Percentiles rank a stretch among this genome's conserved stretches.
phyloP scores from a whole-genome alignment of 306 rosid species.

The Dryas octopetala region DNA sequence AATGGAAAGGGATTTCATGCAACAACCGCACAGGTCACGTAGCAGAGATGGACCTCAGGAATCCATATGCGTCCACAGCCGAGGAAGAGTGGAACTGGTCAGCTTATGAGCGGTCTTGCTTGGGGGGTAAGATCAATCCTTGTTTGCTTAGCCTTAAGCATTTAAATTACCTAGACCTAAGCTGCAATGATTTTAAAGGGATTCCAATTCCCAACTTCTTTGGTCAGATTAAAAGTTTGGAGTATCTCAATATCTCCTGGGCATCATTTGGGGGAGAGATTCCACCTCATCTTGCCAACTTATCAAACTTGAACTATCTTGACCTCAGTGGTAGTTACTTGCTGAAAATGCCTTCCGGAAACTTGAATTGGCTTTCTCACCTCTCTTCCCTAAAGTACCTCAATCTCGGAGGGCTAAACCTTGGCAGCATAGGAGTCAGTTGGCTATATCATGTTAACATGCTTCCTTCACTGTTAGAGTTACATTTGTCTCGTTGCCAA shows the following conservation, averaged over 20 bases:
- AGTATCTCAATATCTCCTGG: constrained; percentile 35
- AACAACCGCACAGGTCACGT: constrained; percentile 36
- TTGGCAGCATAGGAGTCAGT: constrained; percentile 8
- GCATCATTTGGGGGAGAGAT: too few species aligned
- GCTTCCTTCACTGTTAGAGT: background rate
- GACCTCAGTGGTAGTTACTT: too few species aligned
- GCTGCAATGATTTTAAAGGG: constrained; percentile 33
- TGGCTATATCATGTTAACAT: constrained; percentile 17
- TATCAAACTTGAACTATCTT: too few species aligned
- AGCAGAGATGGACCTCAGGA: constrained; percentile 34
- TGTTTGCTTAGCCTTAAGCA: constrained; percentile 36
- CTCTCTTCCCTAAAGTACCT: too few species aligned
- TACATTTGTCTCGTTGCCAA: background rate
- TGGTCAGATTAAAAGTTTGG: constrained; percentile 34
- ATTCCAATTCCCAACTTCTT: constrained; percentile 35
- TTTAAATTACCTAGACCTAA: constrained; percentile 37
- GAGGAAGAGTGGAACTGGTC: too few species aligned
- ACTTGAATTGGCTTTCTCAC: too few species aligned
- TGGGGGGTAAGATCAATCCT: constrained; percentile 37
- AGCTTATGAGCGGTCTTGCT: background rate
- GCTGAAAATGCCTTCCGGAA: too few species aligned
- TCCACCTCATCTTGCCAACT: too few species aligned
- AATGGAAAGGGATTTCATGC: constrained; percentile 37
- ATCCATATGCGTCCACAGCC: background rate
- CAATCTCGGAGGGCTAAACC: too few species aligned